A percentile compares a stretch with the other conserved stretches of the same genome.
These are phyloP conservation scores for Coemansia sp. DNA, from an alignment of 192 early-diverging fungal genomes.

Conservation along the genomic window DNA sequence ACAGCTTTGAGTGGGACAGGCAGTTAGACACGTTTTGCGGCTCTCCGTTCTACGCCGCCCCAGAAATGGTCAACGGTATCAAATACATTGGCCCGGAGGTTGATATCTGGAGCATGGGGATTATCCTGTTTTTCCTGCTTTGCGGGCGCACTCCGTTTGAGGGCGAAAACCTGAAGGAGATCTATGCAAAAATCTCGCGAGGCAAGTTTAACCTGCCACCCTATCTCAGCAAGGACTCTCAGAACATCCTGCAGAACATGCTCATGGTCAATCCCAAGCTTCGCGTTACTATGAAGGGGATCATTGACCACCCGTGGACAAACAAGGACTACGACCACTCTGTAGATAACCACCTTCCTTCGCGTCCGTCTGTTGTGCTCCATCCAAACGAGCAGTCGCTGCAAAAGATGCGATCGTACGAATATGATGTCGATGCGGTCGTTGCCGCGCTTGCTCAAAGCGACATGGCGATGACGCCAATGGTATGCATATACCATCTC, in stretches of 20 bases:
- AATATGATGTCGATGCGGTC: constrained; percentile 33
- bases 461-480: constrained; percentile 45
- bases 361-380: constrained; percentile 52
- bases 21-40: constrained; percentile 62
- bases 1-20: constrained; percentile 60
- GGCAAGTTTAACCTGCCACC: constrained; percentile 66
- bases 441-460: constrained; percentile 41
- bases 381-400: constrained; percentile 44
- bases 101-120: constrained; percentile 87
- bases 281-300: constrained; percentile 70
- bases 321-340: constrained; percentile 71
- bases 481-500: constrained; percentile 52
- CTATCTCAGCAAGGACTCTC: constrained; percentile 57
- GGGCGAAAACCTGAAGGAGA: constrained; percentile 79
- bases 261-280: constrained; percentile 72
- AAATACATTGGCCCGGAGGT: constrained; percentile 86
- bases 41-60: constrained; percentile 81
- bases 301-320: constrained; percentile 73
- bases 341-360: constrained; percentile 68
- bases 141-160: constrained; percentile 88
- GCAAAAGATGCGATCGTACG: constrained; percentile 52
- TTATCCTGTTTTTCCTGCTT: constrained; percentile 82
- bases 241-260: constrained; percentile 69
- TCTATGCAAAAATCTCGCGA: constrained; percentile 81
- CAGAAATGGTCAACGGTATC: constrained; percentile 82